These are phyloP conservation scores for Xylaria sp. DNA, from an alignment of 2,329 filamentous ascomycete genomes.

Conservation along the genomic window DNA sequence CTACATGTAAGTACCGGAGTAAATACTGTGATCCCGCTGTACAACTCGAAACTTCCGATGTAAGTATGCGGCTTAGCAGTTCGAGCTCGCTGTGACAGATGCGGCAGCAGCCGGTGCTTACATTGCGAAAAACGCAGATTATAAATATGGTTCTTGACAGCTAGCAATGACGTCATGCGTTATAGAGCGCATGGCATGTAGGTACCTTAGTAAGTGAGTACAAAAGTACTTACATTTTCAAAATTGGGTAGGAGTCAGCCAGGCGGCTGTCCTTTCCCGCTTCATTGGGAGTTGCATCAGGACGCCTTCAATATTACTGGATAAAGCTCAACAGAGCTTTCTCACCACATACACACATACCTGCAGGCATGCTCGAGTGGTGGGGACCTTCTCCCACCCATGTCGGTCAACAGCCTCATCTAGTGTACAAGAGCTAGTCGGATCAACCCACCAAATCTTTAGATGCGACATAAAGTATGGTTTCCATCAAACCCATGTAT, in stretches of 20 bases:
- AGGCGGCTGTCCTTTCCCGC: too few species aligned
- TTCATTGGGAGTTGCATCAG: too few species aligned
- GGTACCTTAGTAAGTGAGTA: too few species aligned
- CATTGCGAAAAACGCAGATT: slow-evolving; percentile 9
- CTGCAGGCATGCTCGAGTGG: background rate
- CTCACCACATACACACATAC: background rate
- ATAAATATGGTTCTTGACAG: slow-evolving; percentile 1
- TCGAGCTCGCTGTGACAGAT: background rate
- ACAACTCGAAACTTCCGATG: background rate
- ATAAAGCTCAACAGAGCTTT: slow-evolving; percentile 7
- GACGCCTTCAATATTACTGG: background rate
- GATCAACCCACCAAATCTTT: slow-evolving; percentile 16
- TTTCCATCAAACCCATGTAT: slow-evolving; percentile 21
- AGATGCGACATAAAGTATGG: slow-evolving; percentile 8
- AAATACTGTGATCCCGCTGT: background rate
- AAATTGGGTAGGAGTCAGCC: too few species aligned
- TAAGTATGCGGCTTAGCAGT: background rate
- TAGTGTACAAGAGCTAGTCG: background rate
- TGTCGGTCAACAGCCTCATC: slow-evolving; percentile 25
- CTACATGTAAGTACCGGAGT: background rate
- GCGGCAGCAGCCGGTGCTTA: background rate
- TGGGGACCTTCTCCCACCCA: background rate
- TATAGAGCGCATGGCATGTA: too few species aligned
- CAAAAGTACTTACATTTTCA: too few species aligned
- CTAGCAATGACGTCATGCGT: slow-evolving; percentile 10